Evolutionary conservation across 768 basidiomycete species (phyloP), one percentile per base, ranked within the genome.

Genomic region (Ephemerocybe angulata): DNA sequence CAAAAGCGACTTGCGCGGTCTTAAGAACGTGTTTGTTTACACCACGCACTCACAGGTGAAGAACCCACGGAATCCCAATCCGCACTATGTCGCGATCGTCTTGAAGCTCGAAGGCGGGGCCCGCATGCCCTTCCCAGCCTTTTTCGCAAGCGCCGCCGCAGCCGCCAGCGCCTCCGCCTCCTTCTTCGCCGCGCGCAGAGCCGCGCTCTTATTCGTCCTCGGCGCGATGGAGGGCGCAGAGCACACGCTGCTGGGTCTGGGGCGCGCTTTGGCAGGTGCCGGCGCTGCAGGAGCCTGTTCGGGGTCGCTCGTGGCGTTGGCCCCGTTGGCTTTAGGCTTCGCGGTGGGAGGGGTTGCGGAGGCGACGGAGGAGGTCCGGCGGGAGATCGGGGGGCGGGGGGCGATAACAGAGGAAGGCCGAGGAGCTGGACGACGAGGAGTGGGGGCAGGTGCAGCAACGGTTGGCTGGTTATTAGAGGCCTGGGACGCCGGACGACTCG

Each of bases 141-240:
- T 75, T 60, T 69, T 72, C 15, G 70, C 69, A 28, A 71, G 72
- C n/a, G 72, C 74, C n/a, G 74, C 73, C 12, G 70, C 67, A n/a
- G 73, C 74, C 4, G 74, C 72, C 1, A 68, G 67, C n/a, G 71
- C 69, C 62, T 80, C 79, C 29, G 74, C 75, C 55, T 80, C 86
- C 71, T 81, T 76, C 73, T 90, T 90, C 57, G 85, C 86, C 11
- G 76, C 81, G 22, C 90, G 77, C 52, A 93, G 66, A 5, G 82
- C 70, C 2, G 91, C 89, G 61, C 86, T 90, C 67, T 79, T 84
- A 68, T 93, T 93, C 57, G 75, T 80, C 52, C 87, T 76, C 7
- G 90, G 91, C 8, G 69, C 67, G 56, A 91, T 88, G 3, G 77
- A 74, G 1, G 90, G 88, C 1, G 77, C 74, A 49, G 71, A 72